phyloP scores from a whole-genome alignment of 2,329 filamentous ascomycete genomes.

The Fusarium graminum region DNA sequence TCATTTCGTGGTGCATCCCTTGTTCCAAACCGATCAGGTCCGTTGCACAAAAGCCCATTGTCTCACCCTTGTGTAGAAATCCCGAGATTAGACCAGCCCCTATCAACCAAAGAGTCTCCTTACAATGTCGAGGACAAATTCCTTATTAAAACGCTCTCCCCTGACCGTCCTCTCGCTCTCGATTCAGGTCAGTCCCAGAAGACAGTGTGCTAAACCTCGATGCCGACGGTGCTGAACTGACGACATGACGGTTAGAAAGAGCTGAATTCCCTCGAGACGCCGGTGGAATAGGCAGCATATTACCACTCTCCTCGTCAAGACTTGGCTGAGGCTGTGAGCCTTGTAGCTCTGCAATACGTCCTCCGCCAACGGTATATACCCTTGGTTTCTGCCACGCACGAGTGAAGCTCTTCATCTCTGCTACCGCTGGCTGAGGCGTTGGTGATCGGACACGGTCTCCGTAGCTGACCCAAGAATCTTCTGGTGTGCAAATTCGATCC shows the following conservation, averaged over 20 bases:
- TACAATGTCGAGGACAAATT: not conserved
- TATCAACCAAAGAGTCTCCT: conserved; percentile 1
- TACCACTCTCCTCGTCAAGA: not conserved
- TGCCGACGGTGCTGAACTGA: conserved; percentile 24
- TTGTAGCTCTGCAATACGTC: conserved; percentile 18
- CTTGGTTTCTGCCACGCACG: conserved; percentile 44
- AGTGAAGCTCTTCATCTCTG: conserved; percentile 44
- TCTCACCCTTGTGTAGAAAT: conserved; percentile 21
- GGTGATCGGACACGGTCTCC: conserved; percentile 43
- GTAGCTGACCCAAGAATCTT: conserved; percentile 34
- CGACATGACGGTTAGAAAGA: conserved; percentile 1
- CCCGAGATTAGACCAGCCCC: conserved; percentile 25
- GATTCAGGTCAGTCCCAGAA: conserved; percentile 8
- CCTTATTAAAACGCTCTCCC: conserved; percentile 4
- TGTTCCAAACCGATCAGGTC: not conserved
- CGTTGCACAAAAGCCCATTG: conserved; percentile 27
- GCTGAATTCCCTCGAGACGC: conserved; percentile 10
- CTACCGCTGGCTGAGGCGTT: conserved; percentile 46
- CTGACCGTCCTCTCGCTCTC: conserved; percentile 4
- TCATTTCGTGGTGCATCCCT: not conserved
- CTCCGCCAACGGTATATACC: conserved; percentile 40
- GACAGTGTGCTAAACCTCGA: conserved; percentile 26
- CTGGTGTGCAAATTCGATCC: conserved; percentile 17
- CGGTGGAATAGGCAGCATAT: conserved; percentile 20
- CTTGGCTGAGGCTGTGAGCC: conserved; percentile 4